These are phyloP conservation scores for Pythium utonaiense DNA, from an alignment of 352 stramenopile species.

Conservation along the genomic window DNA sequence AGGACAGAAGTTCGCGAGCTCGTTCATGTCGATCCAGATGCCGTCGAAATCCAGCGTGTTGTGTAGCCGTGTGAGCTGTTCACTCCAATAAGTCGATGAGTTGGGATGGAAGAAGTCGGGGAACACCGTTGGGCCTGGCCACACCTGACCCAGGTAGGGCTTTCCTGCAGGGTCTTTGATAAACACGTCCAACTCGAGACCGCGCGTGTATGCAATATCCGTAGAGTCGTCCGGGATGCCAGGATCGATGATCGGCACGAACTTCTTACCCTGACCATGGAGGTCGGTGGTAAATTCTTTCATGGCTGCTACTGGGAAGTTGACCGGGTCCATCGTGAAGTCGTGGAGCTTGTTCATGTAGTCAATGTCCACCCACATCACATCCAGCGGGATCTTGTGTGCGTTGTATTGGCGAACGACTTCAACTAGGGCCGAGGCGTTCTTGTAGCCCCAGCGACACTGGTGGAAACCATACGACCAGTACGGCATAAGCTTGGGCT, in stretches of 20 bases:
- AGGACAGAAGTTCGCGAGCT: slow-evolving; percentile 73
- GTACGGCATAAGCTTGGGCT: slow-evolving; percentile 49
- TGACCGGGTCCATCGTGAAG: slow-evolving; percentile 52
- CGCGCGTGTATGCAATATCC: slow-evolving; percentile 50
- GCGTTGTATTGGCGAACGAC: slow-evolving; percentile 32
- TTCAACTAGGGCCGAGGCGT: slow-evolving; percentile 12
- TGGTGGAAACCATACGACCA: slow-evolving; percentile 68
- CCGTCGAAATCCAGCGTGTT: slow-evolving; percentile 52
- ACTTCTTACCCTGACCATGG: slow-evolving; percentile 52
- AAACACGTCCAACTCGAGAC: slow-evolving; percentile 64
- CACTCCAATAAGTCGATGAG: slow-evolving; percentile 53
- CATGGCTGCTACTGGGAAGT: slow-evolving; percentile 36
- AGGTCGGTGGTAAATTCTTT: slow-evolving; percentile 40
- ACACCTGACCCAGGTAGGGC: slow-evolving; percentile 69
- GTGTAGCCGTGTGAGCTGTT: slow-evolving; percentile 58
- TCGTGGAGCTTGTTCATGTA: slow-evolving; percentile 49
- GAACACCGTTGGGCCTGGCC: slow-evolving; percentile 76
- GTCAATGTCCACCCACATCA: slow-evolving; percentile 57
- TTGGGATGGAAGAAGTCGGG: slow-evolving; percentile 82
- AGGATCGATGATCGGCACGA: slow-evolving; percentile 79
- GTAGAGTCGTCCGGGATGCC: slow-evolving; percentile 58
- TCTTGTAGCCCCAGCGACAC: slow-evolving; percentile 42
- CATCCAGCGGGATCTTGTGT: slow-evolving; percentile 44
- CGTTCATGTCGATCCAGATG: slow-evolving; percentile 89
- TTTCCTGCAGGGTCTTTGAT: slow-evolving; percentile 68